Conservation (phyloP, 257 asterid species). For the Leptodermis oblonga region DNA sequence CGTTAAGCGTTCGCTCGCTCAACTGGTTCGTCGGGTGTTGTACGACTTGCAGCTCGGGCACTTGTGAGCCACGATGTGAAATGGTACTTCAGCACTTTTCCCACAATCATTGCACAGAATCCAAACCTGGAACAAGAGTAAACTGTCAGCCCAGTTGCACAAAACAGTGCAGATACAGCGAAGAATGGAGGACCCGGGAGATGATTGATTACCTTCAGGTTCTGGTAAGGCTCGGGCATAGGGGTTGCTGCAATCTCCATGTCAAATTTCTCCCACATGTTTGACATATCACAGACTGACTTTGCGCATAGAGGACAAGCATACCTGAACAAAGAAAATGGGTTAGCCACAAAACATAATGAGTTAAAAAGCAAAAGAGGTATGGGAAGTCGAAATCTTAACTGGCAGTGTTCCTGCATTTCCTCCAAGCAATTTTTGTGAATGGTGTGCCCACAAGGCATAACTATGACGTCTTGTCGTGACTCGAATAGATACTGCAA, state of each 20-base stretch:
- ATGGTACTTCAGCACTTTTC: slow-evolving; percentile 49
- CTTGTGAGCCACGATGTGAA: slow-evolving; percentile 55
- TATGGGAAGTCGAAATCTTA: slow-evolving; percentile 19
- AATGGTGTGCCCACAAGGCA: slow-evolving; percentile 89
- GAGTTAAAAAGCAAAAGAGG: background rate
- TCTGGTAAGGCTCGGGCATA: slow-evolving; percentile 57
- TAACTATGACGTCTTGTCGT: slow-evolving; percentile 52
- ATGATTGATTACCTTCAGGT: slow-evolving; percentile 39
- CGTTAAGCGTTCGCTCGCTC: no score
- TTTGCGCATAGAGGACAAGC: slow-evolving; percentile 84
- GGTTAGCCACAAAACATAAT: background rate
- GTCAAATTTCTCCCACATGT: slow-evolving; percentile 83
- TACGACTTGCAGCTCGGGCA: slow-evolving; percentile 63
- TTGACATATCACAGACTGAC: slow-evolving; percentile 84
- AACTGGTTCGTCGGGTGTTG: slow-evolving; percentile 61
- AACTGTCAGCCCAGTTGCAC: background rate
- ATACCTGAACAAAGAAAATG: slow-evolving; percentile 37
- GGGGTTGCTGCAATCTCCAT: slow-evolving; percentile 84
- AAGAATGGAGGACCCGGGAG: background rate
- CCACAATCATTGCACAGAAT: slow-evolving; percentile 77
- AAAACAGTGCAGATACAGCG: background rate
- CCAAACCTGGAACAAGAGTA: slow-evolving; percentile 38
- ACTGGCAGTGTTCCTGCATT: slow-evolving; percentile 82
- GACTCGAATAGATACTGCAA: slow-evolving; percentile 79
- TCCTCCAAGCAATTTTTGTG: slow-evolving; percentile 76